These are phyloP conservation scores for Elongisporangium prolatum DNA, from an alignment of 352 stramenopile species.

Conservation along the genomic window DNA sequence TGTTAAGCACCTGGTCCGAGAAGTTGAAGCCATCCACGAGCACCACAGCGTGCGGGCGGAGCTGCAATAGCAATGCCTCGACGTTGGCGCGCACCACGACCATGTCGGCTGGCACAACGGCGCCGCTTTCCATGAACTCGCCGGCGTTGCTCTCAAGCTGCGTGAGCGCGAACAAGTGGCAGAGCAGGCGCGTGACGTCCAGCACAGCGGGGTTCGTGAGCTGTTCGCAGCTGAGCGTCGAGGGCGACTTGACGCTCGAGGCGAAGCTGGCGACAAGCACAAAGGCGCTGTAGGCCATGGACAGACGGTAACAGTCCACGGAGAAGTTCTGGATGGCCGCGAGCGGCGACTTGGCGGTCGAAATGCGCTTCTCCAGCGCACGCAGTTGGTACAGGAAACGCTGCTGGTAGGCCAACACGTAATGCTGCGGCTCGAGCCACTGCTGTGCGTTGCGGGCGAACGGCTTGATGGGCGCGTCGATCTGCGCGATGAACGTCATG, in stretches of 20 bases:
- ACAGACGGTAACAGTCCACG: conserved; percentile 53
- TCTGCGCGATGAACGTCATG: conserved; percentile 40
- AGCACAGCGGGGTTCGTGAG: conserved; percentile 17
- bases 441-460: conserved; percentile 17
- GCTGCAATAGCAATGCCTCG: conserved; percentile 37
- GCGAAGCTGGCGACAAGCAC: conserved; percentile 49
- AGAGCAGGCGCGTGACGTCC: conserved; percentile 49
- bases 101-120: conserved; percentile 40
- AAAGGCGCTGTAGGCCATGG: conserved; percentile 52
- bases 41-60: conserved; percentile 64
- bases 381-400: conserved; percentile 48
- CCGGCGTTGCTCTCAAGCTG: conserved; percentile 56
- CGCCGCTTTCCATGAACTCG: conserved; percentile 64
- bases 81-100: conserved; percentile 41
- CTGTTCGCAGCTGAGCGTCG: conserved; percentile 22
- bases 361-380: conserved; percentile 30
- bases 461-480: conserved; percentile 25
- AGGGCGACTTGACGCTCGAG: conserved; percentile 18
- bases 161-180: conserved; percentile 69
- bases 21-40: conserved; percentile 82
- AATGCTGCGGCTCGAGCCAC: conserved; percentile 33
- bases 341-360: conserved; percentile 17
- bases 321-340: conserved; percentile 56
- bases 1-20: conserved; percentile 68
- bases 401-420: conserved; percentile 44